Evolutionary conservation across 306 rosid species (phyloP), one percentile per base, ranked within the genome.

Genomic region (Astragalus membranaceus): DNA sequence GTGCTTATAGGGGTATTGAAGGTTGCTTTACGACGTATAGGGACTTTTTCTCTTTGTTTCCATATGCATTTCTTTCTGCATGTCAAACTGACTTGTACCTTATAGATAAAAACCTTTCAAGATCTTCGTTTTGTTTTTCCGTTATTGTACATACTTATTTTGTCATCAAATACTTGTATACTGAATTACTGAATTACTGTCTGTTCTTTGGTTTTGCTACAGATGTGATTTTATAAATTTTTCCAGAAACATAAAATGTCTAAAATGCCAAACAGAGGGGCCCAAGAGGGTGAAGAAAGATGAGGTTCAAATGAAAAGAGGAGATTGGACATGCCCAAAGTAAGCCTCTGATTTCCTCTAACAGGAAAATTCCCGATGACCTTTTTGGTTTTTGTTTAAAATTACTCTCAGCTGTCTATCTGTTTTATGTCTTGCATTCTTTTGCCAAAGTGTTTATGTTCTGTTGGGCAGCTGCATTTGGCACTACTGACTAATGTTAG

Each of bases 301-400:
- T 37, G 73, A 69, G 61, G 75, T 82, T 71, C 85, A 82, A 80
- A 86, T 64, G 88, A 89, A 89, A 84, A 87, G 79, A 56, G 97
- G 99, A 69, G 99, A 95, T 75, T 95, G 99, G 99, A 76, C 73
- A 61, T 95, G 99, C 56, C 78, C 86, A 48, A 73, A 75, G 97
- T 94, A 74, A 75, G 95, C 76, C 57, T 61, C 49, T 69, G 72
- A 47, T 54, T 46, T 70, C 51, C 67, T 39, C 55, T 60, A n/a
- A 44, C 64, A 35, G 26, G 37, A 4, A 30, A 57, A 70, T n/a
- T 53, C 44, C 46, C 36, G 58, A 37, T 55, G 65, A 70, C 16
- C 37, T n/a, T 65, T 74, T 36, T 72, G 58, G 36, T 67, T 64
- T 64, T 73, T 42, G 17, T 35, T 60, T 23, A 16, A 20, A 23